These are phyloP conservation scores for Monosporascus cannonballus DNA, from an alignment of 2,329 filamentous ascomycete genomes.

Conservation along the genomic window DNA sequence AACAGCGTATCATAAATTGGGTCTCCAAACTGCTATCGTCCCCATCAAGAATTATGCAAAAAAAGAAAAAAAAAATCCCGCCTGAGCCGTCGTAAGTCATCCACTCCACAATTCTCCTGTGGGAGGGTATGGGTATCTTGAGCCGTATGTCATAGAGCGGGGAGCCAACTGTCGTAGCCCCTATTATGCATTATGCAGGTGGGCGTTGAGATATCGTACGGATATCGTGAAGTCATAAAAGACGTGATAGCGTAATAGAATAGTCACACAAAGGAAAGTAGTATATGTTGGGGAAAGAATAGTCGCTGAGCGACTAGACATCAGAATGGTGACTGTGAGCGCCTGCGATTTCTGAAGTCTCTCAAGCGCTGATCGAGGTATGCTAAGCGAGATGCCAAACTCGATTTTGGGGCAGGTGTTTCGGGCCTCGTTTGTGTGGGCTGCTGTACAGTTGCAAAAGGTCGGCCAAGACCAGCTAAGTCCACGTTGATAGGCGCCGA, in stretches of 20 bases:
- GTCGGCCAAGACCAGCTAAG: constrained; percentile 38
- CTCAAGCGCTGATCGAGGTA: constrained; percentile 54
- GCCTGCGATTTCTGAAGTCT: constrained; percentile 43
- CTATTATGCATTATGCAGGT: constrained; percentile 11
- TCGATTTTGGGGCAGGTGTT: constrained; percentile 31
- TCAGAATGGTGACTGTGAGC: constrained; percentile 46
- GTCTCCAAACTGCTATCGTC: constrained; percentile 13
- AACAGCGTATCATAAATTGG: constrained; percentile 11
- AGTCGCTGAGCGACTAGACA: constrained; percentile 6
- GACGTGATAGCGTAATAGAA: constrained; percentile 16
- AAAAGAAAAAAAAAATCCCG: constrained; percentile 1
- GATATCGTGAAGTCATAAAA: constrained; percentile 9
- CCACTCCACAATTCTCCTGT: constrained; percentile 3
- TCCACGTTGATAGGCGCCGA: constrained; percentile 41
- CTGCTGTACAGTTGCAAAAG: constrained; percentile 54
- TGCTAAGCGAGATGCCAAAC: constrained; percentile 45
- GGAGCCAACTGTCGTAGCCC: constrained; percentile 6
- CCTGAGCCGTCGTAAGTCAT: constrained; percentile 1
- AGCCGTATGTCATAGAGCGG: constrained; percentile 4
- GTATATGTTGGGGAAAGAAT: constrained; percentile 7
- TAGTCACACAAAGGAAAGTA: constrained; percentile 17
- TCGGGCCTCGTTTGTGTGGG: constrained; percentile 27
- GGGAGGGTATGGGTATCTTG: constrained; percentile 7
- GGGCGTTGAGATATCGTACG: constrained; percentile 13
- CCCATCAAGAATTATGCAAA: constrained; percentile 5